Evolutionary conservation across 202 grass and related monocot genomes (phyloP), one percentile per base, ranked within the genome.

Genomic region (Alloteropsis angusta): DNA sequence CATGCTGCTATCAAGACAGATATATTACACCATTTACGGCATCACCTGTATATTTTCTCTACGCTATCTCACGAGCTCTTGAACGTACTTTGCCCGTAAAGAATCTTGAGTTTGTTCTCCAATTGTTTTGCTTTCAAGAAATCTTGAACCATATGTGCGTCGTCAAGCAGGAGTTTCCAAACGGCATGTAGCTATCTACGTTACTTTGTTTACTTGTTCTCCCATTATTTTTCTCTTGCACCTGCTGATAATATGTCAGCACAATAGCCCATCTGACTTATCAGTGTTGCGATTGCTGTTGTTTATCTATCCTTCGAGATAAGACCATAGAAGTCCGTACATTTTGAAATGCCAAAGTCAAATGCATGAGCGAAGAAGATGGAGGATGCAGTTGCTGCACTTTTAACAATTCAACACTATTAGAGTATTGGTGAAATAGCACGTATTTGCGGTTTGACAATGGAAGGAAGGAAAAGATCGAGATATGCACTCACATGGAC

Each of bases 251-350:
- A 7, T 26, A 47, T 47, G 25, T 46, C 48, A 75, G 60, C 25
- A n/a, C 15, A 66, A 83, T 83, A 83, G 73, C 54, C 8, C 5
- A 45, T 26, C 38, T 25, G 14, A n/a, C 80, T 67, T 83, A 83
- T 83, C 80, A 75, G 5, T 15, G n/a, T 46, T 58, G 35, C 7
- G 21, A 47, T 26, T 6, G 12, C 28, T 0, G 60, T 36, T 66
- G 26, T 75, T 75, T 83, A 58, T 67, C 26, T 66, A 67, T 25
- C 11, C 12, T 5, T 17, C 3, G n/a, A 45, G 48, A 57, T 65
- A 66, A 66, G 37, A 6, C 19, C 11, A 34, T 43, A 10, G 16
- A 4, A 72, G 7, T 65, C 46, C 80, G 71, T 82, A 75, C 38
- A 75, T 18, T 18, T 13, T 25, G 7, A 67, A 75, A 3, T 47